Conservation (phyloP, 345 rosid species). For the Rhodamnia argentea region DNA sequence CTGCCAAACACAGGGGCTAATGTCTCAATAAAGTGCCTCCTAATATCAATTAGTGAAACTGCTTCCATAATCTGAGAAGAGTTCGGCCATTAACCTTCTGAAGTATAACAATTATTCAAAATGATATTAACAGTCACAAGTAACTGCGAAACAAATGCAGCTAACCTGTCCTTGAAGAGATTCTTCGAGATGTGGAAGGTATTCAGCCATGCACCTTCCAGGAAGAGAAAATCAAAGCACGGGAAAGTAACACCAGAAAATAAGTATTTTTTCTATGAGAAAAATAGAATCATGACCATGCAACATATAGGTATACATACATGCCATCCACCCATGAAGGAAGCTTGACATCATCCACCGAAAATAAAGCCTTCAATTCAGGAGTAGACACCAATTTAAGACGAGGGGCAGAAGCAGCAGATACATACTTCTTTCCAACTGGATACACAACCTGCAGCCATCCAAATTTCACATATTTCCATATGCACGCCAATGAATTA, state of each 20-base stretch:
- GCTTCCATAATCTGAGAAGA: slow-evolving; percentile 60
- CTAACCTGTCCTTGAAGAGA: slow-evolving; percentile 72
- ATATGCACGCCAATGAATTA: not conserved
- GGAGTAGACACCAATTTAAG: slow-evolving; percentile 60
- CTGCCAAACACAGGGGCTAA: slow-evolving; percentile 64
- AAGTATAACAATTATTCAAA: not conserved
- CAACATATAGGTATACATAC: slow-evolving; percentile 26
- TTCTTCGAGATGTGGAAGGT: slow-evolving; percentile 94
- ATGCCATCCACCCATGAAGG: slow-evolving; percentile 88
- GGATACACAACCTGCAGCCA: slow-evolving; percentile 74
- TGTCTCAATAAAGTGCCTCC: slow-evolving; percentile 76
- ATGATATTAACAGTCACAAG: not conserved
- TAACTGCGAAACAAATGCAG: not conserved
- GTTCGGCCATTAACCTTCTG: not conserved
- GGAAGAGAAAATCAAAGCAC: not conserved
- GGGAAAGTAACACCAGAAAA: not conserved
- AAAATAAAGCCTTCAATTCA: slow-evolving; percentile 57
- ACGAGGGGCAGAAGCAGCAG: slow-evolving; percentile 78
- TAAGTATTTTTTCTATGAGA: not conserved
- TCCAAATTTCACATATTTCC: not conserved
- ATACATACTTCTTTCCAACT: slow-evolving; percentile 53
- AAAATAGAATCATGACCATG: not conserved
- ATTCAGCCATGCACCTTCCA: slow-evolving; percentile 96
- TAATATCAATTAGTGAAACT: slow-evolving; percentile 47
- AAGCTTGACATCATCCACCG: slow-evolving; percentile 86